Conservation (phyloP, 352 stramenopile species). For the Phytophthora cactorum region DNA sequence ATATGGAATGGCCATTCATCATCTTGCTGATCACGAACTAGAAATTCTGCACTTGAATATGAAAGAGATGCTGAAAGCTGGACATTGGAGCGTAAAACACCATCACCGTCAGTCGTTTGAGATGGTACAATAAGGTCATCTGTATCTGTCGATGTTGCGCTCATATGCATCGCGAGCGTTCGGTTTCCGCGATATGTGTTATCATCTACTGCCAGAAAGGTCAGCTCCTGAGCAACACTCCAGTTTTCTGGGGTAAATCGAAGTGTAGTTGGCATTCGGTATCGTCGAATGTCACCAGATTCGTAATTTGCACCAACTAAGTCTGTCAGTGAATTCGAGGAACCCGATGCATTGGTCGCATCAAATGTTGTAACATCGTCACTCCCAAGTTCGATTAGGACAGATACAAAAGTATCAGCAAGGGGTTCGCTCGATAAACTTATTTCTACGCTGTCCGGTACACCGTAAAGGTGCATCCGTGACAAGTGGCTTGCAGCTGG, state of each 20-base stretch:
- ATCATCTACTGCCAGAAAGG: conserved; percentile 65
- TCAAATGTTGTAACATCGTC: conserved; percentile 47
- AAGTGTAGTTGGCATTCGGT: conserved; percentile 48
- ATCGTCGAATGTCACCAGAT: conserved; percentile 37
- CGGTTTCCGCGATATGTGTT: conserved; percentile 64
- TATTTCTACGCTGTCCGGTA: conserved; percentile 37
- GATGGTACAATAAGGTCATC: conserved; percentile 29
- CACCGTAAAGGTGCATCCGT: conserved; percentile 62
- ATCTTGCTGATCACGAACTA: conserved; percentile 40
- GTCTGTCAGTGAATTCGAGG: conserved; percentile 16
- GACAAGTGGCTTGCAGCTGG: conserved; percentile 49
- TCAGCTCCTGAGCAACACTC: conserved; percentile 56
- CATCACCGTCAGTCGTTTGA: conserved; percentile 35
- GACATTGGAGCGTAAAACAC: conserved; percentile 28
- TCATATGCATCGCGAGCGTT: conserved; percentile 47
- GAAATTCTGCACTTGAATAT: conserved; percentile 52
- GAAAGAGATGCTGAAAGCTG: conserved; percentile 32
- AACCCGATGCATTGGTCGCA: conserved; percentile 35
- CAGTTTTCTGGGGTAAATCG: conserved; percentile 67
- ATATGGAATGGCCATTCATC: conserved; percentile 49
- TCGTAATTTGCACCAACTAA: conserved; percentile 54
- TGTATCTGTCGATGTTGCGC: conserved; percentile 35
- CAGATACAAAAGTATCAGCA: conserved; percentile 46
- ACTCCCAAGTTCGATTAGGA: conserved; percentile 36
- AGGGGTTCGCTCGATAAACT: conserved; percentile 67